Conservation (phyloP, 129 eudicot species). For the Helianthus annuus region HanXRQr2.0-SUNRISE NC_035446.2:141519655-141520154, state of each 20-base stretch:
- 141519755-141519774: slow-evolving; percentile 53
- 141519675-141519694: slow-evolving; percentile 76
- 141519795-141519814: slow-evolving; percentile 23
- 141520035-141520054: slow-evolving; percentile 51
- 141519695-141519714: slow-evolving; percentile 61
- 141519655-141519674: slow-evolving; percentile 77
- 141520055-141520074: slow-evolving; percentile 65
- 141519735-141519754: slow-evolving; percentile 24
- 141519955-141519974: slow-evolving; percentile 28
- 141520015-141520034: slow-evolving; percentile 18
- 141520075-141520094: slow-evolving; percentile 48
- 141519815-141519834: slow-evolving; percentile 41
- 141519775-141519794: slow-evolving; percentile 49
- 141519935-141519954: slow-evolving; percentile 44
- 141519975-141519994: slow-evolving; percentile 33
- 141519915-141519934: slow-evolving; percentile 47
- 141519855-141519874: slow-evolving; percentile 28
- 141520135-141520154: slow-evolving; percentile 56
- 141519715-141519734: slow-evolving; percentile 12
- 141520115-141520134: slow-evolving; percentile 58
- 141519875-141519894: slow-evolving; percentile 37
- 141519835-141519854: slow-evolving; percentile 44
- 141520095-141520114: slow-evolving; percentile 45
- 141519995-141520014: slow-evolving; percentile 60
- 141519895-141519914: slow-evolving; percentile 28